These are phyloP conservation scores for Petrea volubilis DNA, from an alignment of 257 asterid genomes.

Conservation along the genomic window DNA sequence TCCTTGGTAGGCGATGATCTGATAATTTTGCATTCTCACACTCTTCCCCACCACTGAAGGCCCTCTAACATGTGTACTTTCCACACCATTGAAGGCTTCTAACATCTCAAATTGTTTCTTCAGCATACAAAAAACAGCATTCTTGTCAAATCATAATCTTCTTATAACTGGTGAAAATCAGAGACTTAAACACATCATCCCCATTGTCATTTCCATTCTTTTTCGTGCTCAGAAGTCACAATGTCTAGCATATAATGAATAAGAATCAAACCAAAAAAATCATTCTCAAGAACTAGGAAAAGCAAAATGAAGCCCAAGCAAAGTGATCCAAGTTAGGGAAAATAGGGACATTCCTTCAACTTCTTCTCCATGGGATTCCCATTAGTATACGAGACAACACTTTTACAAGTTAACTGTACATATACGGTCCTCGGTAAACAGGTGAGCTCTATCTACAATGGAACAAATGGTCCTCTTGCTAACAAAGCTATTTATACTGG, in stretches of 20 bases:
- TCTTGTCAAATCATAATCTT: neutral
- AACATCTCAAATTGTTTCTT: neutral
- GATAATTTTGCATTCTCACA: slow-evolving; percentile 42
- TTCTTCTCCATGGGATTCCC: slow-evolving; percentile 1
- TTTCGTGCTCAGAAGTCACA: too few relatives aligned
- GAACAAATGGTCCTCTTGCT: slow-evolving; percentile 16
- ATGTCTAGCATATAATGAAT: too few relatives aligned
- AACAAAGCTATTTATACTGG: slow-evolving; percentile 17
- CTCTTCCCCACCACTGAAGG: neutral
- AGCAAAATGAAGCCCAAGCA: neutral
- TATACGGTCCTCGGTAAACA: slow-evolving; percentile 7
- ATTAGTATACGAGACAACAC: slow-evolving; percentile 13
- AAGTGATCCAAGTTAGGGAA: neutral
- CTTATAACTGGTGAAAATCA: neutral
- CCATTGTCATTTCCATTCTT: too few relatives aligned
- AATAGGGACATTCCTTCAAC: neutral
- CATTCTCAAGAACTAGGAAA: neutral
- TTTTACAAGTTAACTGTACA: slow-evolving; percentile 34
- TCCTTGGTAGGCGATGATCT: slow-evolving; percentile 64
- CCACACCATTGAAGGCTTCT: neutral
- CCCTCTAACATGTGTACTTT: neutral
- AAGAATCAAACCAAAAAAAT: neutral
- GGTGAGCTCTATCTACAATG: slow-evolving; percentile 4
- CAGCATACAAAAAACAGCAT: too few relatives aligned
- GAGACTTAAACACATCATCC: too few relatives aligned